phyloP scores from a whole-genome alignment of 805 yeast genomes.

The Starmerella gropengiesseri region DNA sequence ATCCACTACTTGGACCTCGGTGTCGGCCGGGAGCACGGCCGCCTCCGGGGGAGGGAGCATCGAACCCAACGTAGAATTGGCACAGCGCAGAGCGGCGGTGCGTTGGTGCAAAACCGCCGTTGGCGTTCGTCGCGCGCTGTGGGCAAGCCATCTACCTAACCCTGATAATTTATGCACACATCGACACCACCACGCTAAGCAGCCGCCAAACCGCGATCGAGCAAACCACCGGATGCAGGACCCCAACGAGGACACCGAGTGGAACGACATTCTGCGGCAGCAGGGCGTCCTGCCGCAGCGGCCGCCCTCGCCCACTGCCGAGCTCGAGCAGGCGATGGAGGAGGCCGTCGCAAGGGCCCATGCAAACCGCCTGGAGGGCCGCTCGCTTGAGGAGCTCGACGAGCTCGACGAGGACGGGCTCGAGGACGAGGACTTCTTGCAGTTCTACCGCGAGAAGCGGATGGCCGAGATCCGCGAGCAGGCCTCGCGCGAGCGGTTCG shows the following conservation, averaged over 20 bases:
- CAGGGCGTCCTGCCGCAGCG: conserved; percentile 89
- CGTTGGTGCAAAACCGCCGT: no score
- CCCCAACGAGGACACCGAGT: conserved; percentile 94
- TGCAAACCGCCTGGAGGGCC: conserved; percentile 68
- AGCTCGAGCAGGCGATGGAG: conserved; percentile 76
- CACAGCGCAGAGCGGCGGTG: not conserved
- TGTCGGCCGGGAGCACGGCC: not conserved
- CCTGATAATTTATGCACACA: no score
- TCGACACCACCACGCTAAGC: not conserved
- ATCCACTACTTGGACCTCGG: conserved; percentile 20
- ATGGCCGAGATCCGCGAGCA: conserved; percentile 59
- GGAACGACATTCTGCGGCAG: conserved; percentile 89
- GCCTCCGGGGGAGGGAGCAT: conserved; percentile 2
- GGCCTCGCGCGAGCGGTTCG: conserved; percentile 49
- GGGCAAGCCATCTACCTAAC: no score
- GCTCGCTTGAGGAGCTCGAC: conserved; percentile 70
- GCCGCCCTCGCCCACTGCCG: conserved; percentile 78
- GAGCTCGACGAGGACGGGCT: conserved; percentile 87
- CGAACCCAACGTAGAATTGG: not conserved
- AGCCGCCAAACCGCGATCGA: not conserved
- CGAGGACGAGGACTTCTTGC: conserved; percentile 65
- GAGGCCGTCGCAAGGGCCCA: conserved; percentile 73
- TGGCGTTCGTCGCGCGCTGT: no score
- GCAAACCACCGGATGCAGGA: conserved; percentile 32
- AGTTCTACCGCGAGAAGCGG: conserved; percentile 64